phyloP scores from a whole-genome alignment of 129 eudicot genomes.

The Ambrosia artemisiifolia region DNA sequence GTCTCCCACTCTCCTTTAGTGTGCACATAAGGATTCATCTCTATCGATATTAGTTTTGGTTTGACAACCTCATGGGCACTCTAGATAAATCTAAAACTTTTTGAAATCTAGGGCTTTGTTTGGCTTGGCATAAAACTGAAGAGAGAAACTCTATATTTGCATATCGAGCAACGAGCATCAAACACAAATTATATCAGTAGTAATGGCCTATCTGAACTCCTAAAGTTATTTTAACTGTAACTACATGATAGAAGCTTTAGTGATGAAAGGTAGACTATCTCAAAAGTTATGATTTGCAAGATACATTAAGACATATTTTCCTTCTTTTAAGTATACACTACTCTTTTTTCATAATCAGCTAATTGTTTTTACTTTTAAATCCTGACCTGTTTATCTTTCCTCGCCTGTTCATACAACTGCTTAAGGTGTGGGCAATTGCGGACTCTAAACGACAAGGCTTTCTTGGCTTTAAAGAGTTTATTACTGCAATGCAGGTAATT shows the following conservation, averaged over 20 bases:
- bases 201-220: not conserved
- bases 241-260: constrained; percentile 7
- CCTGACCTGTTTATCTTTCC: constrained; percentile 1
- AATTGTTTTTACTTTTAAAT: constrained; percentile 2
- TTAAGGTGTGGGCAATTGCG: constrained; percentile 93
- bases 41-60: not conserved
- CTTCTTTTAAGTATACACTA: not conserved
- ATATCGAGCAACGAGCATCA: not conserved
- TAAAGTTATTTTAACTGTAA: not conserved
- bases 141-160: not conserved
- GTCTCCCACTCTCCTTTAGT: not conserved
- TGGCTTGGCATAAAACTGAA: not conserved
- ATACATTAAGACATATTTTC: not conserved
- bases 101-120: not conserved
- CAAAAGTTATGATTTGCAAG: not conserved
- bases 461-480: constrained; percentile 81
- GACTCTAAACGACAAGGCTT: constrained; percentile 91
- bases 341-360: constrained; percentile 2
- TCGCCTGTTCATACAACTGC: not conserved
- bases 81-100: not conserved
- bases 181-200: not conserved
- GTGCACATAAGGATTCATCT: not conserved
- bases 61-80: not conserved
- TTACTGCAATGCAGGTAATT: constrained; percentile 92
- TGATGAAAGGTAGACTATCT: not conserved